Evolutionary conservation across 805 yeast genomes (phyloP), one percentile per base, ranked within the genome.

Genomic region (Metschnikowia sp.): DNA sequence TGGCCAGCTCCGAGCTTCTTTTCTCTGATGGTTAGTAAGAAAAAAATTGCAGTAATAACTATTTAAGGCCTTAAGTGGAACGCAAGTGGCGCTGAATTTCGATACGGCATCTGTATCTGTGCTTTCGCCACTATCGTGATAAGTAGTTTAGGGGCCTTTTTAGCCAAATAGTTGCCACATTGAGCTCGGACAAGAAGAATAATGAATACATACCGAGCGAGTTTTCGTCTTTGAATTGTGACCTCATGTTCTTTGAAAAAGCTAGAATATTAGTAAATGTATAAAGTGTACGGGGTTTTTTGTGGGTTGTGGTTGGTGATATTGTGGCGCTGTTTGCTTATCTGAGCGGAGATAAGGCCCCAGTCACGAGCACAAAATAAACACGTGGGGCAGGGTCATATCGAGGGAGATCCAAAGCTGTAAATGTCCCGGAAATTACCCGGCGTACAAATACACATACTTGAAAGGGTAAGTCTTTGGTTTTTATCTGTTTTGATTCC

Each of bases 181-280:
- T 22, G 26, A 18, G 32, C 32, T 10, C 19, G 4, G 10, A 15
- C 13, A 30, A 10, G 5, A 15, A 19, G n/a, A 19, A 10, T 13
- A 29, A 19, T 19, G 28, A 18, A 39, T 48, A 81, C 88, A 50
- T 75, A 83, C 89, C 96, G 69, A 92, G 88, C 46, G 98, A 88
- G 70, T 88, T 92, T 65, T 94, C 97, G 80, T 88, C 96, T 73
- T 89, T 88, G 69, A 88, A 88, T 76, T 88, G 91, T 47, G 95
- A 88, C 73, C 94, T 86, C 96, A 88, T 88, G 44, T 44, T 60
- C 55, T 28, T 11, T 45, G 48, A 32, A 30, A 36, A n/a, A 34
- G 32, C 44, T 29, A 38, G 49, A 32, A 26, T 22, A 15, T 43
- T 22, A 43, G 38, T 41, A 36, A 11, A 18, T 32, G 30, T 11